A percentile compares a stretch with the other conserved stretches of the same genome.
phyloP scores from a whole-genome alignment of 2,329 filamentous ascomycete genomes.

The Diaporthe citriasiana region DNA sequence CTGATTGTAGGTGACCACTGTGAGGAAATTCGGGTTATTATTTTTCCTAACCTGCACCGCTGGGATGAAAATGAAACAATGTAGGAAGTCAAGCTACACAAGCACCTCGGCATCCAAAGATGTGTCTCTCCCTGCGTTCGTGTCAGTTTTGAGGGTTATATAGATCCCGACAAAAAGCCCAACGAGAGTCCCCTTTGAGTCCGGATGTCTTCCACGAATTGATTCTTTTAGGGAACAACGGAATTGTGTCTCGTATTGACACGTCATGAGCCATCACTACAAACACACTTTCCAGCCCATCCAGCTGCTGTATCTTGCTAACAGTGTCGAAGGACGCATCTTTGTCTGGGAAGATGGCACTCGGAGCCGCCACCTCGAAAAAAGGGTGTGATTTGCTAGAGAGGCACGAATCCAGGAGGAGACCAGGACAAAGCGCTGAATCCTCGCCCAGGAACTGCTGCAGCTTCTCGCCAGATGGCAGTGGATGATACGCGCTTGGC shows the following conservation, averaged over 20 bases:
- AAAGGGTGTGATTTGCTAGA: conserved; percentile 44
- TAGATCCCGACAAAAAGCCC: conserved; percentile 25
- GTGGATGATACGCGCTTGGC: conserved; percentile 51
- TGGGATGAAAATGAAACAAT: neutral
- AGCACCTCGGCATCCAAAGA: neutral
- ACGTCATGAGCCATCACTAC: conserved; percentile 23
- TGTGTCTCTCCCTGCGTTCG: neutral
- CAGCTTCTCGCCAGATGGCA: conserved; percentile 47
- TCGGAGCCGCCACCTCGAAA: conserved; percentile 37
- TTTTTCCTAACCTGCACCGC: neutral
- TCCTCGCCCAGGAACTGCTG: conserved; percentile 3
- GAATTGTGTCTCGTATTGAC: conserved; percentile 9
- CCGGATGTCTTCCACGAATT: conserved; percentile 1
- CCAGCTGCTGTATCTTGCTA: conserved; percentile 26
- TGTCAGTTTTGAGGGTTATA: neutral
- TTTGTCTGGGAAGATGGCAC: conserved; percentile 8
- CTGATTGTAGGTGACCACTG: neutral
- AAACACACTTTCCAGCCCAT: conserved; percentile 14
- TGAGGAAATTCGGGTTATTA: neutral
- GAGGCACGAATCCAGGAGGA: conserved; percentile 9
- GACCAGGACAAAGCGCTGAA: conserved; percentile 4
- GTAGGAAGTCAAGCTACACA: neutral
- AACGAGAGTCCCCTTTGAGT: neutral
- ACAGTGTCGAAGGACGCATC: conserved; percentile 26
- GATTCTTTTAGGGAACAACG: conserved; percentile 5